Evolutionary conservation across 2,329 filamentous ascomycete genomes (phyloP), one percentile per base, ranked within the genome.

Genomic region (Canariomyces notabilis): DNA sequence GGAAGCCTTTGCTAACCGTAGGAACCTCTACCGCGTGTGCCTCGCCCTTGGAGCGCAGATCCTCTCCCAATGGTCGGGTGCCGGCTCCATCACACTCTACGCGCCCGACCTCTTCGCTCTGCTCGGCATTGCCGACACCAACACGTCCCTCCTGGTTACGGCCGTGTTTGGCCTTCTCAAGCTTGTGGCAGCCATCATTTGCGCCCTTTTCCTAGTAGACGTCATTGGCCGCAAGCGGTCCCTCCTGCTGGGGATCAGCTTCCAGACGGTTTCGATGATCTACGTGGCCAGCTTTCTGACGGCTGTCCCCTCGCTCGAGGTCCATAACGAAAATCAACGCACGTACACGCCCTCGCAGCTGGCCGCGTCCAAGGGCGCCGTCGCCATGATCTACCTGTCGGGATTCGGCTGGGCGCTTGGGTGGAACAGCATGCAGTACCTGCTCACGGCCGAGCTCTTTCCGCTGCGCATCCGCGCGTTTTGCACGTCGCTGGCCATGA

Each of bases 381-480:
- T 87, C 48, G 82, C 80, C 38, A 84, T 86, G 79, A 86, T 88
- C 54, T 88, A 84, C 61, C 42, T 87, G 16, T 82, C 76, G 0
- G 83, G 82, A 2, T 73, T 79, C 46, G 83, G 83, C 1, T 87
- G 83, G 82, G 82, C 83, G 2, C 67, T 85, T 2, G 82, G 78
- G 29, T 89, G 81, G 83, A 88, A 88, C 67, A 79, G 74, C 1
- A 85, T 87, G 73, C 85, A 89, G 65, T 90, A 89, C 61, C 74
- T 90, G 4, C 76, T 90, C 46, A 88, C 85, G 12, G 83, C 84
- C 1, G 86, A 90, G 61, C 74, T 90, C 50, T 90, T 87, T 68
- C 85, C 86, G 1, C 73, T 89, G 8, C 77, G 85, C 3, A 80
- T 90, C 40, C 79, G 86, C 45, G 84, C 85, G 4, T 66, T 89